phyloP scores from a whole-genome alignment of 176 grass and related monocot genomes.

The Pharus latifolius region DNA sequence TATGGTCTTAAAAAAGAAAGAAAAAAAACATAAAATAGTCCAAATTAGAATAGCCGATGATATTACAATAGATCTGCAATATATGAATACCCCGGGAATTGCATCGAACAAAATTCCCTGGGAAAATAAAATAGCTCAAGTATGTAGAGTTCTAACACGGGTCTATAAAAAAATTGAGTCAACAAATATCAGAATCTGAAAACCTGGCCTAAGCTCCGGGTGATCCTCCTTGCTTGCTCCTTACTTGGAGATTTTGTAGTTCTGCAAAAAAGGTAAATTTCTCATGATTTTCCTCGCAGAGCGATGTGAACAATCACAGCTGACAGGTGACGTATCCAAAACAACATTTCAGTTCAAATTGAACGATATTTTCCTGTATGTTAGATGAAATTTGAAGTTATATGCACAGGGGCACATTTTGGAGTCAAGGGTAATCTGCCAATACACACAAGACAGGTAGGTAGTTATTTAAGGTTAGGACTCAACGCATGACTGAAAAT shows the following conservation, averaged over 20 bases:
- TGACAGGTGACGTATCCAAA: not conserved
- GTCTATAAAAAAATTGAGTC: too few species aligned
- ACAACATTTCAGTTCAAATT: not conserved
- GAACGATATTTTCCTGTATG: not conserved
- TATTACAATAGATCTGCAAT: too few species aligned
- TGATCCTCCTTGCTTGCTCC: not conserved
- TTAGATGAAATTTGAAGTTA: not conserved
- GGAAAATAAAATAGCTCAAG: too few species aligned
- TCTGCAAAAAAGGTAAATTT: slow-evolving; percentile 27
- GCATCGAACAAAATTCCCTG: too few species aligned
- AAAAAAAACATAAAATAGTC: too few species aligned
- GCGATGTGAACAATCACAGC: not conserved
- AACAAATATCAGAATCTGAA: too few species aligned
- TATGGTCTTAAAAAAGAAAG: too few species aligned
- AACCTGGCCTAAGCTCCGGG: too few species aligned
- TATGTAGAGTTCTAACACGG: too few species aligned
- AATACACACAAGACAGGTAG: not conserved
- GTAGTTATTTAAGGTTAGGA: not conserved
- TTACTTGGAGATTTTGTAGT: slow-evolving; percentile 49
- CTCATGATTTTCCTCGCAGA: not conserved
- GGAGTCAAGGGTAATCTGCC: not conserved
- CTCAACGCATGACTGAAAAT: not conserved
- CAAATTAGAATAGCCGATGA: too few species aligned
- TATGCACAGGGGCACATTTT: not conserved
- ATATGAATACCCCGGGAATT: too few species aligned